A percentile compares a stretch with the other conserved stretches of the same genome.
Evolutionary conservation across 2,329 filamentous ascomycete genomes (phyloP).

Genomic region (Exophiala phaeomuriformis): DNA sequence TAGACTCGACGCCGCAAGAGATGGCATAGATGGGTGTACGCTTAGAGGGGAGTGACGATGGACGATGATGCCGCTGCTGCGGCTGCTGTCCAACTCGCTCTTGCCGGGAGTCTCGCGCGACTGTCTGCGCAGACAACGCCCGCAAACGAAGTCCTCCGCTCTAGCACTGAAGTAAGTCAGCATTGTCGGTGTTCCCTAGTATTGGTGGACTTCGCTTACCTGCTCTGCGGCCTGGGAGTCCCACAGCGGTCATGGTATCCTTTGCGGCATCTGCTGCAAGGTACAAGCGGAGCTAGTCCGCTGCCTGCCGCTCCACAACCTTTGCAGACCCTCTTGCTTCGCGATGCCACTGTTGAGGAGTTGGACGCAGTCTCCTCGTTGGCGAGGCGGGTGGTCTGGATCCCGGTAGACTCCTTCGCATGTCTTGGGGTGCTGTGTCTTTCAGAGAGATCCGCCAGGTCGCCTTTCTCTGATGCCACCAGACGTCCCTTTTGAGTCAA

Average conservation of each 20-base stretch:
- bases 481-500: not conserved
- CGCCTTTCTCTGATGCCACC: not conserved
- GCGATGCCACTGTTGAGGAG: slow-evolving; percentile 7
- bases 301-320: slow-evolving; percentile 17
- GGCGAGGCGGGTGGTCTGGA: not conserved
- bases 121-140: slow-evolving; percentile 8
- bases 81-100: not conserved
- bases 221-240: slow-evolving; percentile 16
- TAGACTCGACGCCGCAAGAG: not conserved
- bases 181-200: not conserved
- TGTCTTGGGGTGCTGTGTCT: not conserved
- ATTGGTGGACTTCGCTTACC: slow-evolving; percentile 1
- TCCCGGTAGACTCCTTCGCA: not conserved
- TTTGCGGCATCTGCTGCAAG: slow-evolving; percentile 16
- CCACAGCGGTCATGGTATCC: slow-evolving; percentile 20
- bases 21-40: not conserved
- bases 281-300: slow-evolving; percentile 8
- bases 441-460: not conserved
- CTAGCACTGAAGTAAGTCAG: slow-evolving; percentile 7
- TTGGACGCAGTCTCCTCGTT: slow-evolving; percentile 10
- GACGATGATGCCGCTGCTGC: not conserved
- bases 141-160: slow-evolving; percentile 18
- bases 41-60: not conserved
- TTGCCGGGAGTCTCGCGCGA: not conserved
- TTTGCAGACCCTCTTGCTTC: slow-evolving; percentile 10